A percentile compares a stretch with the other conserved stretches of the same genome.
Conservation (phyloP, 495 filamentous ascomycete species). For the Penicillium dipodomyicola region DNA sequence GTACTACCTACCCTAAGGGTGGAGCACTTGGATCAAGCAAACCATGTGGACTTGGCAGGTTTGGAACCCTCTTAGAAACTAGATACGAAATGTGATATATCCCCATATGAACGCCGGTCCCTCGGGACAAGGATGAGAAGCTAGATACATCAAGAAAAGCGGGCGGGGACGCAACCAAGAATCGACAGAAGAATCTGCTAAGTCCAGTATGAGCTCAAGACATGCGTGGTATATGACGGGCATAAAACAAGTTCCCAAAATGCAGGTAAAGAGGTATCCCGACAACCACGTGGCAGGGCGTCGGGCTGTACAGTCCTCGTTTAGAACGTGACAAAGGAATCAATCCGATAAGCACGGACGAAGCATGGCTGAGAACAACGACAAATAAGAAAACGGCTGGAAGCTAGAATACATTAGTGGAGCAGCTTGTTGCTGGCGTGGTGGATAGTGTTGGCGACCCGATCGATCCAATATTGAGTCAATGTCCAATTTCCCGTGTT, state of each 20-base stretch:
- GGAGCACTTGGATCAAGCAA: not conserved
- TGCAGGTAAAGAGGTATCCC: constrained; percentile 17
- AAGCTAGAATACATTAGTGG: constrained; percentile 31
- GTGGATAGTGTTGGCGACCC: constrained; percentile 65
- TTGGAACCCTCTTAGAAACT: not conserved
- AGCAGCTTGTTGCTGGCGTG: constrained; percentile 62
- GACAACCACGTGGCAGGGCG: not conserved
- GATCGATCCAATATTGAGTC: constrained; percentile 68
- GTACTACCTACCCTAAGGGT: not conserved
- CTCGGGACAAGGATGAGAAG: constrained; percentile 11
- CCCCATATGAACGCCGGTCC: constrained; percentile 11
- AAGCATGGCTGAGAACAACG: constrained; percentile 16
- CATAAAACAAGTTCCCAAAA: constrained; percentile 14
- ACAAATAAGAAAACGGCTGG: constrained; percentile 4
- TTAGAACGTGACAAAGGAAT: constrained; percentile 9
- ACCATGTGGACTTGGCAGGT: not conserved
- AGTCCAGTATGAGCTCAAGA: constrained; percentile 4
- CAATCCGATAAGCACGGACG: constrained; percentile 9
- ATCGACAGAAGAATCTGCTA: not conserved
- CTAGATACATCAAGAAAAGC: constrained; percentile 7
- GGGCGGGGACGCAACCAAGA: not conserved
- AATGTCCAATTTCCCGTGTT: constrained; percentile 66
- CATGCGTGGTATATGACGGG: constrained; percentile 23
- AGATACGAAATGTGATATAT: constrained; percentile 13
- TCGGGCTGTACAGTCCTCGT: constrained; percentile 28